Percentiles rank a stretch among this genome's conserved stretches.
These are phyloP conservation scores for Podaxis sp. DNA, from an alignment of 768 basidiomycete genomes.

Conservation along the genomic window DNA sequence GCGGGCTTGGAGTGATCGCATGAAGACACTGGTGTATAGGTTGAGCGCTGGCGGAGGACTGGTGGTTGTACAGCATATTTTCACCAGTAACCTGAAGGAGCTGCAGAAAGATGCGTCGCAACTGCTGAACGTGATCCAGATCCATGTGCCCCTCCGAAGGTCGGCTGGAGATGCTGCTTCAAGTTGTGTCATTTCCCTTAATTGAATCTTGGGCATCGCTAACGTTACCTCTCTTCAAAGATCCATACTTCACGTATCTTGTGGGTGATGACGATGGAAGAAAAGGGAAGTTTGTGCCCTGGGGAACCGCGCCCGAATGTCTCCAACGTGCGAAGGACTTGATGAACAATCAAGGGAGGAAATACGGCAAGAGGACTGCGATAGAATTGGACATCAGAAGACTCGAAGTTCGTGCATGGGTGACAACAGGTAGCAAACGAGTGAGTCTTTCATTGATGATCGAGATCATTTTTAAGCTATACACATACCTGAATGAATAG, in stretches of 20 bases:
- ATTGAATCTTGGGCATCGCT: background rate
- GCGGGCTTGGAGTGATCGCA: conserved; percentile 26
- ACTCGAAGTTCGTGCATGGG: conserved; percentile 38
- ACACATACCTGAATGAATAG: conserved; percentile 16
- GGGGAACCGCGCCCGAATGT: conserved; percentile 18
- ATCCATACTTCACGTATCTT: conserved; percentile 25
- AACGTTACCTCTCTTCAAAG: conserved; percentile 14
- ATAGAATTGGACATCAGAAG: conserved; percentile 25
- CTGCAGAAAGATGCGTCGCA: conserved; percentile 35
- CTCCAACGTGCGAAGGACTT: conserved; percentile 23
- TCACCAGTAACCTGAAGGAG: conserved; percentile 39
- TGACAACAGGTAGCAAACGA: conserved; percentile 32
- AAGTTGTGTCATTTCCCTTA: conserved; percentile 6
- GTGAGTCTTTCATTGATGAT: conserved; percentile 18
- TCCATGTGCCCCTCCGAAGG: conserved; percentile 25
- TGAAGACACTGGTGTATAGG: conserved; percentile 28
- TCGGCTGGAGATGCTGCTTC: conserved; percentile 23
- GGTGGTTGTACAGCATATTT: conserved; percentile 37
- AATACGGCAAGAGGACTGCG: conserved; percentile 29
- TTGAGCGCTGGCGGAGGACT: conserved; percentile 11
- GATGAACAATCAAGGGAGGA: conserved; percentile 25
- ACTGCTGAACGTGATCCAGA: conserved; percentile 37
- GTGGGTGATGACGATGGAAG: conserved; percentile 8
- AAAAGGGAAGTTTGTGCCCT: conserved; percentile 5
- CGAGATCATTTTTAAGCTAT: background rate